These are phyloP conservation scores for Glomus cerebriforme DNA, from an alignment of 192 early-diverging fungal genomes.

Conservation along the genomic window DNA sequence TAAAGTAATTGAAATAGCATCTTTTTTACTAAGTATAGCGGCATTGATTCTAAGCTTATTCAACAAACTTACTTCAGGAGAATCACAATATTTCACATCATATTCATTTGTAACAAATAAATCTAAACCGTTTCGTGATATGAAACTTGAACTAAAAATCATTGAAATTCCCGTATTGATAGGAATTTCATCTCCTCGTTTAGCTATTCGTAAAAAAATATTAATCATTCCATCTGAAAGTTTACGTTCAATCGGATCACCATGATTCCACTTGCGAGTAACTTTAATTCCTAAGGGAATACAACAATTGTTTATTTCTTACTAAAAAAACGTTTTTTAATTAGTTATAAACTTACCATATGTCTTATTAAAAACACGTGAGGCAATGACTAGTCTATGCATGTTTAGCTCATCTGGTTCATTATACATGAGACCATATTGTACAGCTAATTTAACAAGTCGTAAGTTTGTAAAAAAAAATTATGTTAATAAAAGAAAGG, in stretches of 20 bases:
- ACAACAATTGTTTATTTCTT: no score
- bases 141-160: background rate
- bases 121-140: background rate
- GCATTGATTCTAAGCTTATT: no score
- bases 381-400: conserved; percentile 32
- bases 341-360: background rate
- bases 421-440: conserved; percentile 45
- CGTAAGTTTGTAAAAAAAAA: no score
- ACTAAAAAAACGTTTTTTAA: no score
- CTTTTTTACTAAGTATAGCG: no score
- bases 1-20: no score
- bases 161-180: background rate
- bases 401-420: no score
- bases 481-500: background rate
- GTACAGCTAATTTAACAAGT: conserved; percentile 41
- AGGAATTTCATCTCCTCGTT: background rate
- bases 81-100: conserved; percentile 1
- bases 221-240: background rate
- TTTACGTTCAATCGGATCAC: background rate
- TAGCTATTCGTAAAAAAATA: background rate
- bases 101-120: background rate
- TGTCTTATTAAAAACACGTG: background rate
- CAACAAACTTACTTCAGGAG: background rate
- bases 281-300: background rate
- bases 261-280: background rate